Conservation (phyloP, 805 yeast genomes). For the Deakozyma indianensis region DNA sequence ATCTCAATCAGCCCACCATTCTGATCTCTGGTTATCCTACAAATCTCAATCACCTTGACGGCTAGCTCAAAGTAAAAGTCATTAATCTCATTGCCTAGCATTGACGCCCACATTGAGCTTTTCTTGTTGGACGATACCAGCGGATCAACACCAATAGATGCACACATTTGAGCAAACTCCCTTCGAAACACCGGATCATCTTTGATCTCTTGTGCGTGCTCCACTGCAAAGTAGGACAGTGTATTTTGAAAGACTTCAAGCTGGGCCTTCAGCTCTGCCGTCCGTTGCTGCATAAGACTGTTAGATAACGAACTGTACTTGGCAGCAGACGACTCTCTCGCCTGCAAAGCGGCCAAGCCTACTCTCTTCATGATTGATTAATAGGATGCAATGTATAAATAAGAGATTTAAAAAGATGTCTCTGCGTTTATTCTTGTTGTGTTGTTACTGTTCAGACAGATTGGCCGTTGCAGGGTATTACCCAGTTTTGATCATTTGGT, state of each 20-base stretch:
- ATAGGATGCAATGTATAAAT: too few relatives aligned
- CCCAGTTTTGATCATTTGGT: too few relatives aligned
- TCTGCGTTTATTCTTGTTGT: too few relatives aligned
- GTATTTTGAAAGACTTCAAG: conserved; percentile 65
- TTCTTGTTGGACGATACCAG: conserved; percentile 24
- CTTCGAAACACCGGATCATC: conserved; percentile 49
- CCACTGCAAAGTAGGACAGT: conserved; percentile 56
- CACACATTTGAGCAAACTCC: conserved; percentile 64
- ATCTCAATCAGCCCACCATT: conserved; percentile 76
- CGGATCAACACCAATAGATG: conserved; percentile 76
- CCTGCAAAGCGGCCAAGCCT: conserved; percentile 34
- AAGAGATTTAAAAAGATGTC: too few relatives aligned
- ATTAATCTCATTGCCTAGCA: conserved; percentile 22
- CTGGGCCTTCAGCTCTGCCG: conserved; percentile 53
- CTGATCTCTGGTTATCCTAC: conserved; percentile 50
- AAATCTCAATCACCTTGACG: conserved; percentile 61
- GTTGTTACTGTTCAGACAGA: too few relatives aligned
- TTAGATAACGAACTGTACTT: conserved; percentile 39
- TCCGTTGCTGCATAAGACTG: conserved; percentile 35
- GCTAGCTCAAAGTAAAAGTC: conserved; percentile 58
- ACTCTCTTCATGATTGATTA: conserved; percentile 24
- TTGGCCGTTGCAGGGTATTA: too few relatives aligned
- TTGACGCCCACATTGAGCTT: conserved; percentile 23
- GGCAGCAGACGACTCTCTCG: conserved; percentile 21
- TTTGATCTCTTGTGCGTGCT: conserved; percentile 54